Conservation (phyloP, 2,329 filamentous ascomycete species). For the Aspergillus sp. region DNA sequence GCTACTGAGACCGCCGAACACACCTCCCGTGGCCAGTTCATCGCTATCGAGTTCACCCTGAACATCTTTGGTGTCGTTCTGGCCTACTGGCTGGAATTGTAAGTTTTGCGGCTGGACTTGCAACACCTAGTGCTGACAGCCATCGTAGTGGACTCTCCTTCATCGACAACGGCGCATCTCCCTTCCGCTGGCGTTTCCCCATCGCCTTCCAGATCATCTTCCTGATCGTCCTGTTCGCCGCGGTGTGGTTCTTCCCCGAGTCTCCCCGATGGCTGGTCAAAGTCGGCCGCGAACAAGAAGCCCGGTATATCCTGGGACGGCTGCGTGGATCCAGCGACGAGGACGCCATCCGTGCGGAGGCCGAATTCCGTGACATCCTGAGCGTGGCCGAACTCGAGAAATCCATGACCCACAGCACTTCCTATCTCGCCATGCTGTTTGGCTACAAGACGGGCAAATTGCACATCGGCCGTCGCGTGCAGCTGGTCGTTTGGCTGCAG, state of each 20-base stretch:
- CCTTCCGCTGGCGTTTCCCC: constrained; percentile 66
- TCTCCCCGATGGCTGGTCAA: constrained; percentile 61
- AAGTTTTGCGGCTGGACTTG: constrained; percentile 10
- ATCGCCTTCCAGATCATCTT: constrained; percentile 69
- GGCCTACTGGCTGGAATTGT: constrained; percentile 61
- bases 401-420: constrained; percentile 51
- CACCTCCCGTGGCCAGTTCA: constrained; percentile 66
- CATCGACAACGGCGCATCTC: constrained; percentile 56
- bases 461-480: constrained; percentile 66
- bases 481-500: constrained; percentile 70
- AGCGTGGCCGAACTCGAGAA: constrained; percentile 63
- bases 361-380: constrained; percentile 68
- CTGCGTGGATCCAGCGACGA: constrained; percentile 60
- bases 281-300: constrained; percentile 65
- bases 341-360: constrained; percentile 55
- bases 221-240: constrained; percentile 55
- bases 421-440: constrained; percentile 66
- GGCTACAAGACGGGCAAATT: constrained; percentile 64
- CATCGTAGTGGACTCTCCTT: constrained; percentile 54
- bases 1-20: constrained; percentile 69
- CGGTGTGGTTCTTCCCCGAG: constrained; percentile 68
- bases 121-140: neutral
- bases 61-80: constrained; percentile 71
- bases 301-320: constrained; percentile 62
- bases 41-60: constrained; percentile 70